A percentile compares a stretch with the other conserved stretches of the same genome.
phyloP scores from a whole-genome alignment of 352 stramenopile species.

The Globisporangium radiosum region DNA sequence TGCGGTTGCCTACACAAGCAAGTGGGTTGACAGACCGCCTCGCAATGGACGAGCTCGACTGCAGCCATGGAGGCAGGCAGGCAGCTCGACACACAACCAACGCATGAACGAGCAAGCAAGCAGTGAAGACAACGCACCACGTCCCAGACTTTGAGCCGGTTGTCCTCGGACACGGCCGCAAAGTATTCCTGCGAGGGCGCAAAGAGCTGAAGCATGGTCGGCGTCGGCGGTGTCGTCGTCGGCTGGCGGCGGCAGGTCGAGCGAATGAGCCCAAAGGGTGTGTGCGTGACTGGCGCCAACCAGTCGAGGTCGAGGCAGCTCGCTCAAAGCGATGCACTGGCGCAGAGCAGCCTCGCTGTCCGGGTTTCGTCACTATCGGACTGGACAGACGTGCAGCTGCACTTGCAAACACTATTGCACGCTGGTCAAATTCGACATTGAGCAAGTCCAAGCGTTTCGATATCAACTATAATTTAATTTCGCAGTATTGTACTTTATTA shows the following conservation, averaged over 20 bases:
- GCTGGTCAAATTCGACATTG: background rate
- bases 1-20: background rate
- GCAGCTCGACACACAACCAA: too few species aligned
- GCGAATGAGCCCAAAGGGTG: slow-evolving; percentile 1
- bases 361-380: background rate
- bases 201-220: slow-evolving; percentile 63
- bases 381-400: too few species aligned
- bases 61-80: background rate
- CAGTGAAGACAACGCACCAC: slow-evolving; percentile 29
- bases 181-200: slow-evolving; percentile 70
- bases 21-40: background rate
- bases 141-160: slow-evolving; percentile 80
- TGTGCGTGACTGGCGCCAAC: background rate
- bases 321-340: slow-evolving; percentile 30
- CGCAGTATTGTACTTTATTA: too few species aligned
- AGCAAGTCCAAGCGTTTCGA: background rate
- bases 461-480: too few species aligned
- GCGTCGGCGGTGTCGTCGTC: background rate
- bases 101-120: background rate
- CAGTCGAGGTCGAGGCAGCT: slow-evolving; percentile 1
- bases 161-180: slow-evolving; percentile 74
- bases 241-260: background rate
- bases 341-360: slow-evolving; percentile 36
- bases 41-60: background rate
- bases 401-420: background rate